Base-by-base conservation (phyloP, 371 early-diverging fungal species). In the Entomophthora muscae region DNA sequence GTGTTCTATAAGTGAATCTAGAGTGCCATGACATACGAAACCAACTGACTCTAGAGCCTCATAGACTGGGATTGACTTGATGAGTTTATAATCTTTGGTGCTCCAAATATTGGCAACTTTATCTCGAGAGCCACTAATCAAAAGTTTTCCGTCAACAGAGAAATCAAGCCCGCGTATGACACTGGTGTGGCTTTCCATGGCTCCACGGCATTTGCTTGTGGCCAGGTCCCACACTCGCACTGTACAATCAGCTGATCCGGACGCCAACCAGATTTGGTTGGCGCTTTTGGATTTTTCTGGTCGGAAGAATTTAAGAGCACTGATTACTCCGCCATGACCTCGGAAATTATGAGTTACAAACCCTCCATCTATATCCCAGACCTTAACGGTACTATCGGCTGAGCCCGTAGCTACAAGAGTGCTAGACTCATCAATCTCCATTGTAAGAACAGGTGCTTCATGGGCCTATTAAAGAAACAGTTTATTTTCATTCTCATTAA, bases 291-390 rank as follows among this genome's bases (percentile, higher is more conserved):
- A 22, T 22, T 60, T 33, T 30, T 71, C 66, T 65, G 80, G 75
- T 2, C 83, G 78, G 57, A 87, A 86, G 71, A 96, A 98, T 64
- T 84, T 83, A 27, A 98, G 76, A 0, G 84, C 81, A 55, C 86
- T 82, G 58, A 98, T 75, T 23, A 95, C 83, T 33, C 95, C 96
- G 33, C 85, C 77, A 64, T 98, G 98, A 42, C 97, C 96, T 55
- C 78, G 81, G 65, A 98, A 87, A 69, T 90, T 89, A 70, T 98
- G 98, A 29, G 98, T 96, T 67, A 89, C 91, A 73, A 77, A 92
- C n/a, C 92, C 93, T 60, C 83, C 77, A 61, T 86, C 89, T 53
- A 91, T 87, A 75, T 98, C 94, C 93, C 95, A 98, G 2, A 95
- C 89, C 64, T 87, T 88, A 62, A 98, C 85, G 5, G 89, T 85